Evolutionary conservation across 257 asterid genomes (phyloP).

Genomic region (Hygrophila difformis): DNA sequence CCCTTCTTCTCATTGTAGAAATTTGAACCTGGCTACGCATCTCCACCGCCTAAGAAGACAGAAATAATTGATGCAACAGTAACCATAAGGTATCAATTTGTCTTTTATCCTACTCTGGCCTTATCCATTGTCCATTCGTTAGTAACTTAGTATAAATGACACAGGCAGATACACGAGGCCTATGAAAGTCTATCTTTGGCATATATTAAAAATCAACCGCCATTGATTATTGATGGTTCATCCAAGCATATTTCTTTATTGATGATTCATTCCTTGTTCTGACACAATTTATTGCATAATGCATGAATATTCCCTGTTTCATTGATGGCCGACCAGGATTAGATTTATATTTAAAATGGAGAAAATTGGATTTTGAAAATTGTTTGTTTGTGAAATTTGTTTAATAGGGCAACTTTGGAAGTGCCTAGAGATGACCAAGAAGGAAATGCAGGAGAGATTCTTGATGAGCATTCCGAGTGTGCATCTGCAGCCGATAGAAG

Average conservation of each 20-base stretch:
- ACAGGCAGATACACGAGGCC: not conserved
- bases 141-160: not conserved
- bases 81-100: constrained; percentile 43
- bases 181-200: no score
- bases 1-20: constrained; percentile 35
- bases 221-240: constrained; percentile 6
- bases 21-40: constrained; percentile 76
- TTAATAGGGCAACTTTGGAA: constrained; percentile 38
- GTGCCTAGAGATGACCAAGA: constrained; percentile 34
- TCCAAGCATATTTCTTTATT: not conserved
- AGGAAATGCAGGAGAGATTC: constrained; percentile 12
- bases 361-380: not conserved
- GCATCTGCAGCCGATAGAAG: constrained; percentile 36
- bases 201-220: constrained; percentile 17
- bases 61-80: constrained; percentile 33
- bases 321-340: not conserved
- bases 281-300: constrained; percentile 7
- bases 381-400: not conserved
- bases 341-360: no score
- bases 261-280: not conserved
- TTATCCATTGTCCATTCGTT: constrained; percentile 7
- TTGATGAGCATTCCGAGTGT: constrained; percentile 24
- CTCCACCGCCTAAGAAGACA: constrained; percentile 47
- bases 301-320: constrained; percentile 12
- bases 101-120: not conserved